Conservation (phyloP, 306 rosid genomes). For the Prunus mongolica region DNA sequence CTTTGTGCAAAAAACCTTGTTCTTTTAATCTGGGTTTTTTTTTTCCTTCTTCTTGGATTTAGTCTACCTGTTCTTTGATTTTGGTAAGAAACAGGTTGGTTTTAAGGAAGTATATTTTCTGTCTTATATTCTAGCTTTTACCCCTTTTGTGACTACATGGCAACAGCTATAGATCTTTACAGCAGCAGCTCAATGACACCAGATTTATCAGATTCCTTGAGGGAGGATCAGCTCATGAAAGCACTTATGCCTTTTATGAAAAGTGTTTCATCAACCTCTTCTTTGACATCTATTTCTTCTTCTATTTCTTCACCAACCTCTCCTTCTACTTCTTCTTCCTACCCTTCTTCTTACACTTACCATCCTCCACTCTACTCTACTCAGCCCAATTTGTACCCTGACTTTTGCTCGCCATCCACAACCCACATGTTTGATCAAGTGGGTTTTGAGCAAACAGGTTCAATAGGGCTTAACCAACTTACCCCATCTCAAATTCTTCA, state of each 20-base stretch:
- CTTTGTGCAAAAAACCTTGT: neutral
- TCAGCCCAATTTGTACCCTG: constrained; percentile 26
- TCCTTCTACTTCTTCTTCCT: constrained; percentile 9
- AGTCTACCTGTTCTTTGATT: constrained; percentile 25
- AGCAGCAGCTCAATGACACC: constrained; percentile 22
- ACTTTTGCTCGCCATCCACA: constrained; percentile 19
- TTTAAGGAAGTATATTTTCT: neutral
- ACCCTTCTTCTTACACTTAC: constrained; percentile 9
- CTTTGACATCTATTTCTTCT: neutral
- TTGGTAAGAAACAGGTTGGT: constrained; percentile 27
- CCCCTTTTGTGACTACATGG: constrained; percentile 33
- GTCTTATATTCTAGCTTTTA: too few species aligned
- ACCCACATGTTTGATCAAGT: constrained; percentile 26
- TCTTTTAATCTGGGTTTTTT: constrained; percentile 4
- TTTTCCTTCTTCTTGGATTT: neutral
- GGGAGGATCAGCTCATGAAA: constrained; percentile 61
- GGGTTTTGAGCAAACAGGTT: constrained; percentile 32
- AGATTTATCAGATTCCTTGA: constrained; percentile 46
- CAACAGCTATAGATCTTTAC: constrained; percentile 46
- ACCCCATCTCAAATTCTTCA: constrained; percentile 74
- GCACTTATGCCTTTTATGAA: constrained; percentile 74
- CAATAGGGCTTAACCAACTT: constrained; percentile 67
- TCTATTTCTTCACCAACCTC: constrained; percentile 10
- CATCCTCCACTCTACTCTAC: constrained; percentile 10
- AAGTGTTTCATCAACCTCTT: constrained; percentile 34